Evolutionary conservation across 192 early-diverging fungal genomes (phyloP).

Genomic region (Coemansia sp.): DNA sequence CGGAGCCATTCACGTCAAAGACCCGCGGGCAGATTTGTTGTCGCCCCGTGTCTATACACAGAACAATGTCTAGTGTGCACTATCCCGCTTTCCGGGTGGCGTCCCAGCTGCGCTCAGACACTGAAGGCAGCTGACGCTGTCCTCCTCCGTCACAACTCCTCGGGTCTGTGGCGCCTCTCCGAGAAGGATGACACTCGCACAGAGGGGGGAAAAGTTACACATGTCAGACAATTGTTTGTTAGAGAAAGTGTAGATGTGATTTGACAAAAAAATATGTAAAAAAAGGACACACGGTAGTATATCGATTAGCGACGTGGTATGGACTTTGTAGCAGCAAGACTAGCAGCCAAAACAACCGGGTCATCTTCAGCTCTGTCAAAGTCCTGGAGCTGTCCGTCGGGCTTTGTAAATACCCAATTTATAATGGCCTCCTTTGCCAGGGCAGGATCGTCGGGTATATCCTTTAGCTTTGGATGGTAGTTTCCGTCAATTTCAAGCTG

Average conservation of each 20-base stretch:
- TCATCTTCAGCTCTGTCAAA: slow-evolving; percentile 35
- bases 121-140: background rate
- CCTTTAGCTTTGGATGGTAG: slow-evolving; percentile 46
- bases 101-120: slow-evolving; percentile 6
- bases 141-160: background rate
- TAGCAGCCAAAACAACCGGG: slow-evolving; percentile 36
- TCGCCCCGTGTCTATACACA: background rate
- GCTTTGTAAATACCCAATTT: slow-evolving; percentile 48
- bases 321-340: slow-evolving; percentile 12
- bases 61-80: background rate
- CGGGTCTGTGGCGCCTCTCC: background rate
- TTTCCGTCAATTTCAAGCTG: slow-evolving; percentile 46
- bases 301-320: slow-evolving; percentile 4
- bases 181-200: no score
- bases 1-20: slow-evolving; percentile 2
- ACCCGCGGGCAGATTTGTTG: background rate
- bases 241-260: background rate
- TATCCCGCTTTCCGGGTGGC: slow-evolving; percentile 4
- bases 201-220: no score
- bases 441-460: slow-evolving; percentile 35
- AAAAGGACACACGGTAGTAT: background rate
- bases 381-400: slow-evolving; percentile 35
- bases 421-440: slow-evolving; percentile 25
- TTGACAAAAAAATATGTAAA: background rate
- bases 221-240: no score